phyloP scores from a whole-genome alignment of 306 rosid genomes.

The Quercus engelmannii region DNA sequence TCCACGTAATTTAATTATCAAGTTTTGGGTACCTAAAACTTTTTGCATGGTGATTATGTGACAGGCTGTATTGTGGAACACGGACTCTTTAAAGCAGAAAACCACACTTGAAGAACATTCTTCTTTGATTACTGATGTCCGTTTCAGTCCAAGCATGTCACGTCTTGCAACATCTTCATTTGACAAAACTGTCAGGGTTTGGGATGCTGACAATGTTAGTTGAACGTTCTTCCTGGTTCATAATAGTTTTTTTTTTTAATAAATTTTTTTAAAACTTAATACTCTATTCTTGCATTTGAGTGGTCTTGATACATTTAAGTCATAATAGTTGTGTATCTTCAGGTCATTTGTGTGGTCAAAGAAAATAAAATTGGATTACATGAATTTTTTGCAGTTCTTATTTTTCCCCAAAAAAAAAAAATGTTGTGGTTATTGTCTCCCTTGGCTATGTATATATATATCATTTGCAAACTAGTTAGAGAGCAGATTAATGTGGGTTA shows the following conservation, averaged over 20 bases:
- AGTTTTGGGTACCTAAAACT: slow-evolving; percentile 12
- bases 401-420: background rate
- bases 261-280: background rate
- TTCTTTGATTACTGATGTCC: slow-evolving; percentile 83
- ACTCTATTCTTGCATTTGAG: background rate
- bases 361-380: background rate
- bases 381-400: background rate
- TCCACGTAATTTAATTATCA: background rate
- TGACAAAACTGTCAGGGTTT: slow-evolving; percentile 94
- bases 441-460: too few species aligned
- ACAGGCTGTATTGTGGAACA: slow-evolving; percentile 89
- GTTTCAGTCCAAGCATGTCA: slow-evolving; percentile 86
- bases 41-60: slow-evolving; percentile 6
- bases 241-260: background rate
- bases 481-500: background rate
- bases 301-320: background rate
- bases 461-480: background rate
- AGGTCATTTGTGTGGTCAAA: background rate
- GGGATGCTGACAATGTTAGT: slow-evolving; percentile 98
- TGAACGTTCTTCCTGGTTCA: slow-evolving; percentile 7
- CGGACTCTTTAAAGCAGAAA: slow-evolving; percentile 75
- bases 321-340: background rate
- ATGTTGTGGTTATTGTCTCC: too few species aligned
- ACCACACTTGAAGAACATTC: slow-evolving; percentile 82
- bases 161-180: slow-evolving; percentile 96